Base-by-base conservation (phyloP, 345 rosid genomes). In the Salix arbutifolia region DNA sequence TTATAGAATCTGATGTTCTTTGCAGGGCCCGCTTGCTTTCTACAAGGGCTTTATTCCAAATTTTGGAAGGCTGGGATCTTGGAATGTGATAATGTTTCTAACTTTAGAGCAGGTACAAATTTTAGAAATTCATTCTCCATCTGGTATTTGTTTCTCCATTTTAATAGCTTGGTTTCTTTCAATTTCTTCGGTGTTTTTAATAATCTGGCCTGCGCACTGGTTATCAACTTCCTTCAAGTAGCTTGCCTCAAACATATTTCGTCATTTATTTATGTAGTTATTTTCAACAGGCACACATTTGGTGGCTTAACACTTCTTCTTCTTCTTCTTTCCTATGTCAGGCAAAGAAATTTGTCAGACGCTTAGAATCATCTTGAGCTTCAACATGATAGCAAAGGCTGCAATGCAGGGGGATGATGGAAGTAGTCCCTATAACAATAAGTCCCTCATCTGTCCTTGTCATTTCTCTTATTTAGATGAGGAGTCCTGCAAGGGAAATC, bases 31-130 rank as follows among this genome's bases (percentile, higher is more conserved):
- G 76, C 83, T 87, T 61, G 97, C 97, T 72, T 96, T 93, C 75
- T 96, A 93, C 67, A 96, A 96, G 85, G 98, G 99, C 23, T 96
- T 96, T 79, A 85, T 93, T 56, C 98, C 97, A 18, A 96, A 96
- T 87, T 93, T 96, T 72, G 87, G 87, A 68, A 87, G 96, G 78
- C 90, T 96, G 46, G 99, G 98, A 72, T 91, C 96, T 65, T 96
- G 99, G 99, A 96, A 96, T 1, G 98, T 79, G 21, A 74, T 93
- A 58, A 93, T 96, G 99, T 96, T 96, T 86, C 90, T 96, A 77
- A 93, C 92, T 44, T 88, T 93, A 53, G 99, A 93, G 84, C 97
- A 93, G 84, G 99, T 96, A 88, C 67, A 67, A 28, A 23, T 67
- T 77, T 17, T 33, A 56, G 61, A 25, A 5, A 17, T 3, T 53